Evolutionary conservation across 129 eudicot genomes (phyloP), one percentile per base, ranked within the genome.

Genomic region (Heracleum sosnowskyi): DNA sequence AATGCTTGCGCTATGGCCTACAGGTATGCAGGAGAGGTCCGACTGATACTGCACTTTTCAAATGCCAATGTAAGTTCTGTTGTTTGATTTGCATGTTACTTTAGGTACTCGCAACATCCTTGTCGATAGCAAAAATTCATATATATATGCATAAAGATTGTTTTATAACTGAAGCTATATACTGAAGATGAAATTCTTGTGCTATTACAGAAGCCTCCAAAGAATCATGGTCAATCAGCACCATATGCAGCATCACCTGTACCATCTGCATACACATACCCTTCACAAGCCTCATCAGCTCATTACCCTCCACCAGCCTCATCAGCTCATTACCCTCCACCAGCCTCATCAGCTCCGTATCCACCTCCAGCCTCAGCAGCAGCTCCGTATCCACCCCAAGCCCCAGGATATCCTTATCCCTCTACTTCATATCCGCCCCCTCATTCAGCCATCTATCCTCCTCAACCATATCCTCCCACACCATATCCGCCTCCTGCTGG

Each of bases 1-100:
- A 69, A 69, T 69, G 69, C 69, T 28, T 34, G 39, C 66, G 69
- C 13, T 62, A 28, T 62, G 33, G 69, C 69, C 28, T 49, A 35
- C 83, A 92, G 99, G 87, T 81, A 86, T 87, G 93, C 97, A 3
- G 99, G 97, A 77, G 97, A 90, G 84, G 88, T 95, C 41, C 93
- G 96, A 80, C 72, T 95, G 53, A 92, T 92, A 46, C 87, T 95
- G 95, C 94, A 90, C 79, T 90, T 84, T 74, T 76, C 90, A 47
- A 81, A 80, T 72, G 86, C 88, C 82, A 87, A 83, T 77, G 97
- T 88, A 85, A 90, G 94, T 85, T 83, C 9, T 28, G 1, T 29
- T 75, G 35, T 36, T 83, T 33, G 73, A 26, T 76, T 69, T 29
- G 7, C 55, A 10, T 42, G 36, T 7, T 34, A 44, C 13, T 81